Evolutionary conservation across 495 filamentous ascomycete species (phyloP), one percentile per base, ranked within the genome.

Genomic region (Aspergillus biplanus): DNA sequence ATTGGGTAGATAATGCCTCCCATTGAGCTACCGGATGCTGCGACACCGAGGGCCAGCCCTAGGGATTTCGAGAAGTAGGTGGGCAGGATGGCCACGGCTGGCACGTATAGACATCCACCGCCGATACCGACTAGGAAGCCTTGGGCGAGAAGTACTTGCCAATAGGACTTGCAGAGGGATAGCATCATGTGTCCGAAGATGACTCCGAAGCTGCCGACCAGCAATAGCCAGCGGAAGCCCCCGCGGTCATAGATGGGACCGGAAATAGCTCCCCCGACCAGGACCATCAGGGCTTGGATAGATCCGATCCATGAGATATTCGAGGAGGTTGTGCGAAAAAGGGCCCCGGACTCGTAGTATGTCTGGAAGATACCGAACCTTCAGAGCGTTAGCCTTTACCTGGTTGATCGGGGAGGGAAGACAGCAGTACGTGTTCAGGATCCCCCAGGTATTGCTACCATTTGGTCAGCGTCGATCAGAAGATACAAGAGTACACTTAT

Each of bases 1-100:
- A 85, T 81, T 0, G 84, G 82, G 63, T 80, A 85, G 34, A 86
- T 73, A 21, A 84, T 70, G 2, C 82, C 78, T 33, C 82, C 83
- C 69, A 42, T 27, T 42, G 70, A 75, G n/a, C 77, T 75, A 0
- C 83, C 75, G 1, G 74, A 67, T 0, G 78, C 63, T 0, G 71
- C 65, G n/a, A 84, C 66, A 0, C 84, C 84, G 0, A 70, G 79
- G 0, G 82, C 78, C 9, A 86, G 12, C 0, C 76, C 74, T 7
- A 64, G 62, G 6, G 63, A 69, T 3, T 65, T 73, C 0, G 56
- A 68, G 61, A 84, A 85, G 39, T 80, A 82, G 7, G 68, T 67
- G 0, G 75, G 52, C 0, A 83, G 63, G 31, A 79, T 58, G 5
- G 78, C 74, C 8, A 84, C 60, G 21, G 65, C 71, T 1, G 78